Conservation (phyloP, 139 green algal species). For the Chlorokybus atmophyticus region DNA sequence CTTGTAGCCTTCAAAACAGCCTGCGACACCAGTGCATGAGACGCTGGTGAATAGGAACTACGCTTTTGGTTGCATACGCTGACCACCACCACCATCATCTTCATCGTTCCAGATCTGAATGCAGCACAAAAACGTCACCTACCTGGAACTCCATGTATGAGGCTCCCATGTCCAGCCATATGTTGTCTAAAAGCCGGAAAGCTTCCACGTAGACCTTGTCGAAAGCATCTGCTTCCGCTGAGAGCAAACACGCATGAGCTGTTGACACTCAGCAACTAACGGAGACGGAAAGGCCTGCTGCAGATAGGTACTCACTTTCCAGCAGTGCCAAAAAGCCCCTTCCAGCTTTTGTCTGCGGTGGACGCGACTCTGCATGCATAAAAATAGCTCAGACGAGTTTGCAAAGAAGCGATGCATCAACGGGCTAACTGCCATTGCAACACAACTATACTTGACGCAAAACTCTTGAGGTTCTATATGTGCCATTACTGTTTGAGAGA, state of each 20-base stretch:
- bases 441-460: neutral
- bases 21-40: no score
- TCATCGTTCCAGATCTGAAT: no score
- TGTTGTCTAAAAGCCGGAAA: constrained; percentile 1
- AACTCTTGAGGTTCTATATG: neutral
- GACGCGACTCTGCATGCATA: no score
- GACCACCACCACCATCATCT: no score
- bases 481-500: neutral
- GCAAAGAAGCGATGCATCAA: neutral
- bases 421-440: neutral
- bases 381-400: neutral
- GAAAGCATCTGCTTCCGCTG: neutral
- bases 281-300: neutral
- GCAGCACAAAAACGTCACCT: no score
- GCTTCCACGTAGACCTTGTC: neutral
- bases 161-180: constrained; percentile 35
- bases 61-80: no score
- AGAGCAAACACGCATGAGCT: neutral
- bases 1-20: no score
- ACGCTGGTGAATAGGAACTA: no score
- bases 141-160: constrained; percentile 52
- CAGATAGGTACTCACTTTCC: no score
- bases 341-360: no score
- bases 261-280: neutral
- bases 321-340: no score